Evolutionary conservation across 495 filamentous ascomycete genomes (phyloP), one percentile per base, ranked within the genome.

Genomic region (Talaromyces thailandensis): DNA sequence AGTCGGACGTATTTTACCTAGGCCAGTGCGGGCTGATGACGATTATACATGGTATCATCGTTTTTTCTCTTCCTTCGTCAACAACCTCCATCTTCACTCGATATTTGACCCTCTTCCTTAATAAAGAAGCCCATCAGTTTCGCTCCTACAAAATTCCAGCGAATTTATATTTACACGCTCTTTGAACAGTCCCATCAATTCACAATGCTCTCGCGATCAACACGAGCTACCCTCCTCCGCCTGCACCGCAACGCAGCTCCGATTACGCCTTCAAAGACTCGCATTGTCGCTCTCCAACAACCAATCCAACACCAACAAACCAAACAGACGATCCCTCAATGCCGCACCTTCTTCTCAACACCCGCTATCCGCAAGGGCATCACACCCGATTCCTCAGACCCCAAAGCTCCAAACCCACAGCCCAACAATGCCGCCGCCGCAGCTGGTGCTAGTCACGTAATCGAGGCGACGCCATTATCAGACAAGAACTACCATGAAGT

Each of bases 401-500:
- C 78, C 1, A 68, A 67, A 5, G 67, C 76, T 40, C 75, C 77
- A 23, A 70, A 75, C 23, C 70, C 76, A 2, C 66, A 80, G 37
- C 62, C 71, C 45, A 53, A 62, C 26, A 69, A 73, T 29, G 65
- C 72, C 24, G 74, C 73, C 37, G 74, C 71, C 29, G 68, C 69
- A 18, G 68, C 69, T 1, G 58, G 60, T 32, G 61, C 25, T 32
- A 25, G 51, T 14, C 76, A 78, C 60, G 71, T 79, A 62, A 71
- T 67, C 7, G 76, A 79, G 58, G 74, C 78, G 0, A 72, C 76
- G 12, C 66, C 76, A 11, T 69, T 81, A 64, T 70, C 72, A 1
- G 65, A 74, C 25, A 64, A 66, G 56, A 57, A 79, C 60, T 85
- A 82, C 69, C 73, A 81, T 63, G 73, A 77, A 37, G 73, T 79